Evolutionary conservation across 2,329 filamentous ascomycete genomes (phyloP).

Genomic region (Colletotrichum somersetense): DNA sequence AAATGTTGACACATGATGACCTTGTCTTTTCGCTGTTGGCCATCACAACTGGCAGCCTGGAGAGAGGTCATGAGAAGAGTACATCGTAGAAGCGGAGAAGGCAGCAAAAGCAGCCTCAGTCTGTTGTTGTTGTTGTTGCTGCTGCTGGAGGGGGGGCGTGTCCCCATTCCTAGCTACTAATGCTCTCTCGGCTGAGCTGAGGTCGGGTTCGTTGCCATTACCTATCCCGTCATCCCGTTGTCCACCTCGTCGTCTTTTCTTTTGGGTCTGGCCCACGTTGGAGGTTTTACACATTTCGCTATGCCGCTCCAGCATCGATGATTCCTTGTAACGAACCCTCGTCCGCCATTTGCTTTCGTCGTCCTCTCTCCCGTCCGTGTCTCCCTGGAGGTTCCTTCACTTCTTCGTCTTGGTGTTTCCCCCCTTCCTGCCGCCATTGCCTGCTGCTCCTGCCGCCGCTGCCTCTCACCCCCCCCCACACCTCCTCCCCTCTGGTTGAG

Average conservation of each 20-base stretch:
- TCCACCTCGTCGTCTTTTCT: conserved; percentile 34
- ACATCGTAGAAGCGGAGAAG: conserved; percentile 10
- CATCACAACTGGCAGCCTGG: background rate
- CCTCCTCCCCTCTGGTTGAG: conserved; percentile 38
- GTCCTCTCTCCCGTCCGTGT: background rate
- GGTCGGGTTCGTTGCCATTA: conserved; percentile 16
- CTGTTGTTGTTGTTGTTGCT: background rate
- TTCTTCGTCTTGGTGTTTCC: conserved; percentile 41
- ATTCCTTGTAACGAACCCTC: conserved; percentile 1
- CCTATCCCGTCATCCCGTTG: conserved; percentile 16
- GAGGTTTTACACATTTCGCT: conserved; percentile 30
- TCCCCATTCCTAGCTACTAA: conserved; percentile 31
- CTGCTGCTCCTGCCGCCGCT: conserved; percentile 20
- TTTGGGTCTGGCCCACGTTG: conserved; percentile 36
- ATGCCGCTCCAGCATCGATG: conserved; percentile 3
- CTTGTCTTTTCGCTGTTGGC: conserved; percentile 27
- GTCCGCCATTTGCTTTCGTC: background rate
- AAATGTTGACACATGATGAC: conserved; percentile 29
- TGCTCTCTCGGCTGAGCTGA: conserved; percentile 15
- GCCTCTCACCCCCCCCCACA: conserved; percentile 8
- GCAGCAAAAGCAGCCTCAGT: conserved; percentile 9
- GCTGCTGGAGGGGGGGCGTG: conserved; percentile 18
- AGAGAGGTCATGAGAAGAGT: background rate
- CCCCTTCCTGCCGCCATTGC: conserved; percentile 25
- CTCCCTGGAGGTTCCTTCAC: conserved; percentile 35